phyloP scores from a whole-genome alignment of 1,284 basidiomycete genomes.

The Puccinia brachypodii region DNA sequence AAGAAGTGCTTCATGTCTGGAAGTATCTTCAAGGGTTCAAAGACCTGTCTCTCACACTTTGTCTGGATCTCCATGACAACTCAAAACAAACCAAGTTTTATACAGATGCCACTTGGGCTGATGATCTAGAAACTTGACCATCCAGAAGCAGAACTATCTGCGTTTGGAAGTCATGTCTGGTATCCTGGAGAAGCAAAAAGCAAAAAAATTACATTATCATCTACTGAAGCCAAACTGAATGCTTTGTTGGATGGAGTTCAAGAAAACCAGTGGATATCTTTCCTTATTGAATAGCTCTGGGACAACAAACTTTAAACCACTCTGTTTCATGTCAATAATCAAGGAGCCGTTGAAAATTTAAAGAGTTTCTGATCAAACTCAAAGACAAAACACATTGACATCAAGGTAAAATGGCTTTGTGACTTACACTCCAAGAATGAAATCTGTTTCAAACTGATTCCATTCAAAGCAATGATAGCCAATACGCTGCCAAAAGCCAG shows the following conservation, averaged over 20 bases:
- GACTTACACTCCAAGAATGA: neutral
- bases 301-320: neutral
- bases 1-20: neutral
- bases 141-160: neutral
- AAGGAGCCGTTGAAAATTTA: neutral
- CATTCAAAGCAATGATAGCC: neutral
- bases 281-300: neutral
- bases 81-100: neutral
- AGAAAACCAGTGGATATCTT: neutral
- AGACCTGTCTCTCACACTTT: neutral
- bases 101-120: neutral
- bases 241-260: neutral
- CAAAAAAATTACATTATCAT: slow-evolving; percentile 1
- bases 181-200: neutral
- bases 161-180: neutral
- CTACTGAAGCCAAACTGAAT: neutral
- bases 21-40: neutral
- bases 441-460: neutral
- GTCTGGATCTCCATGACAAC: no score
- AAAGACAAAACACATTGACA: neutral
- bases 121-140: neutral
- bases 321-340: neutral
- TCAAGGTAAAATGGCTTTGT: neutral
- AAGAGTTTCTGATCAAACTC: neutral
- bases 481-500: neutral